A percentile compares a stretch with the other conserved stretches of the same genome.
Conservation (phyloP, 257 asterid species). For the Solanum chiquidenum region DNA sequence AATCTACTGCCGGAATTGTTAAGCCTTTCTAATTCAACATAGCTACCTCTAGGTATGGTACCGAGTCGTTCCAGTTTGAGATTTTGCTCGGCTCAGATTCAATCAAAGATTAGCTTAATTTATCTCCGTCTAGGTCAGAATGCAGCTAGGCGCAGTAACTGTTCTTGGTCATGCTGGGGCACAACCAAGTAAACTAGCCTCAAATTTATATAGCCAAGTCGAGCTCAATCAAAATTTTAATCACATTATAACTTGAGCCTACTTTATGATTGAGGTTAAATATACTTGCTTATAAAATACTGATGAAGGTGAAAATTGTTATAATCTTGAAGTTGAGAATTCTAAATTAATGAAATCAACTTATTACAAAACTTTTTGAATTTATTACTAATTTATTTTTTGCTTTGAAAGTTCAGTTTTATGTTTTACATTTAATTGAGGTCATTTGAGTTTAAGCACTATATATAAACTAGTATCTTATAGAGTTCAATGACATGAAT, state of each 20-base stretch:
- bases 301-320: background rate
- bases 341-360: background rate
- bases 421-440: background rate
- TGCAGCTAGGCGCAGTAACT: background rate
- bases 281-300: background rate
- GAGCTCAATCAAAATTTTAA: background rate
- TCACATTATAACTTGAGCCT: background rate
- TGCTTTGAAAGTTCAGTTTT: background rate
- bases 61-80: background rate
- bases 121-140: background rate
- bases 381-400: background rate
- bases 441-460: background rate
- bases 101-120: background rate
- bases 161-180: background rate
- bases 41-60: background rate
- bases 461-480: background rate
- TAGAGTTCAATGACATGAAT: background rate
- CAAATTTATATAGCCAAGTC: background rate
- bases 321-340: background rate
- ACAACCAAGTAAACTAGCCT: background rate
- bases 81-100: background rate
- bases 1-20: background rate
- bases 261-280: background rate
- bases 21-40: background rate
- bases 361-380: background rate